A percentile compares a stretch with the other conserved stretches of the same genome.
Conservation (phyloP, 805 yeast genomes). For the Starmerella floris region DNA sequence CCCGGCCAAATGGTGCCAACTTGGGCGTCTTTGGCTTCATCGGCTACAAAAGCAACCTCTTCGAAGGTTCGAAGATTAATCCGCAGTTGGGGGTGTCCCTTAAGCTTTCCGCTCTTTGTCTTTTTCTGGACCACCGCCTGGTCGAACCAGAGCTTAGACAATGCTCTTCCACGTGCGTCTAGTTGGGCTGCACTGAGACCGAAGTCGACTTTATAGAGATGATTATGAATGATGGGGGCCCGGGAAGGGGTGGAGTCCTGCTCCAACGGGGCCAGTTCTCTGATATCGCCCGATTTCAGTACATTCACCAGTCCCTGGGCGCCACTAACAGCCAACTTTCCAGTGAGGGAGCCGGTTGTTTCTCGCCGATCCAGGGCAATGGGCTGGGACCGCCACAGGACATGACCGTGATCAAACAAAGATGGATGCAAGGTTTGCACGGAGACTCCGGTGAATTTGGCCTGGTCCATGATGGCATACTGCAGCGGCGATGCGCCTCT, state of each 20-base stretch:
- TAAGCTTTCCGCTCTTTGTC: slow-evolving; percentile 6
- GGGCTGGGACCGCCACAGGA: slow-evolving; percentile 44
- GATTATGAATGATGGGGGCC: slow-evolving; percentile 13
- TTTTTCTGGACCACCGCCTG: slow-evolving; percentile 9
- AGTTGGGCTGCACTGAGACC: not conserved
- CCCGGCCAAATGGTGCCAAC: slow-evolving; percentile 5
- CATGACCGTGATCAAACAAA: slow-evolving; percentile 66
- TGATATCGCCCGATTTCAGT: not conserved
- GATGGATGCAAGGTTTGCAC: slow-evolving; percentile 83
- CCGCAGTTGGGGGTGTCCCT: slow-evolving; percentile 10
- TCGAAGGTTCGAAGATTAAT: slow-evolving; percentile 14
- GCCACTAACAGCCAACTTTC: slow-evolving; percentile 46
- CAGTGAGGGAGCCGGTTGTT: slow-evolving; percentile 35
- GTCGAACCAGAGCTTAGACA: slow-evolving; percentile 17
- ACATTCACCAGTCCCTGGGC: slow-evolving; percentile 42
- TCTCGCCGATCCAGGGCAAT: slow-evolving; percentile 34
- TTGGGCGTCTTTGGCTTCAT: not conserved
- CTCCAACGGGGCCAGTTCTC: not conserved
- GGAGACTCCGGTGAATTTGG: slow-evolving; percentile 61
- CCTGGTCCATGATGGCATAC: slow-evolving; percentile 53
- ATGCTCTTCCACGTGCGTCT: slow-evolving; percentile 20
- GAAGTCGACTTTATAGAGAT: slow-evolving; percentile 11
- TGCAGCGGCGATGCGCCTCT: slow-evolving; percentile 90
- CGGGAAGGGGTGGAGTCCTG: slow-evolving; percentile 1
- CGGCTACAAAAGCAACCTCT: slow-evolving; percentile 1